Evolutionary conservation across 495 filamentous ascomycete species (phyloP), one percentile per base, ranked within the genome.

Genomic region (Penicillium cosmopolitanum): DNA sequence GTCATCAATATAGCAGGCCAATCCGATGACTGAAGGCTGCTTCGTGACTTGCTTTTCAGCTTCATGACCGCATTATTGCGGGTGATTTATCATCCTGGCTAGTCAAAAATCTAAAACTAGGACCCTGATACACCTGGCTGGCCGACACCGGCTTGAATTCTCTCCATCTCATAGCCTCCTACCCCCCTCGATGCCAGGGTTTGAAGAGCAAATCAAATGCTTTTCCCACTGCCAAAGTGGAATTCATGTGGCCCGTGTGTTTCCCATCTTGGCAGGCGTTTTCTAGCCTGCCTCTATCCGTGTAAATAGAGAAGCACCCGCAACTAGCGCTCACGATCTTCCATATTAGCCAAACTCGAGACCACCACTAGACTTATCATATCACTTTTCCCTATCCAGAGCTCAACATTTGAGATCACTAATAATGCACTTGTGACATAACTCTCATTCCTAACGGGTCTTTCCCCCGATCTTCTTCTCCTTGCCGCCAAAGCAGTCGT

Each of bases 71-170:
- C 51, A 40, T 53, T 11, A 33, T 35, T 36, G 51, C 60, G 60
- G 66, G 66, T 66, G 64, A 68, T 68, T 71, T 66, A 64, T 62
- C 48, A 64, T 62, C 38, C 66, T 71, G 71, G 71, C 66, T 47
- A 72, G 60, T 34, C 53, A 44, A 42, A 31, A 18, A 25, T 48
- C 46, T 28, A 50, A 60, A 52, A 55, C 42, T 44, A 61, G 44
- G 21, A 31, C 44, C 25, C 2, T 57, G 50, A 48, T 10, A 35
- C 56, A 56, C 35, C 43, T 56, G 53, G 48, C 63, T 46, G 46
- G 46, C 46, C 11, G 21, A 28, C 46, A 48, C 19, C 21, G 46
- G 46, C 21, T 48, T 28, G 21, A 48, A 54, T 51, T 38, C 50
- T 43, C 50, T 25, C 16, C 47, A 34, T 36, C 40, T 48, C 23